Evolutionary conservation across 495 filamentous ascomycete species (phyloP).

Genomic region (Chaetomidium leptoderma): DNA sequence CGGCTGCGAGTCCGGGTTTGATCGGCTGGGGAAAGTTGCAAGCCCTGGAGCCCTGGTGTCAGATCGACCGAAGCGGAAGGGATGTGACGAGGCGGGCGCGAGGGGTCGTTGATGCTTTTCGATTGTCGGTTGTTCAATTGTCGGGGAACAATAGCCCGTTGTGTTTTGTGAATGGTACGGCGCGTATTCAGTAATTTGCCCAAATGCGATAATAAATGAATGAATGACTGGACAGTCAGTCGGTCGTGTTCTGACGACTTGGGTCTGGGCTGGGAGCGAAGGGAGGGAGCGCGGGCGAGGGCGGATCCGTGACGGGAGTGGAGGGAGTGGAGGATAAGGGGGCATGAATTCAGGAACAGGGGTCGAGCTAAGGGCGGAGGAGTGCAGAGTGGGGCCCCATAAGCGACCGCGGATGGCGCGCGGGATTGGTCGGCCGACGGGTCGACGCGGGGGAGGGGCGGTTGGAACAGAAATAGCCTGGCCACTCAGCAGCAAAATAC

Average conservation of each 20-base stretch:
- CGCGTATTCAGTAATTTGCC: neutral
- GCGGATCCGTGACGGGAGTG: constrained; percentile 17
- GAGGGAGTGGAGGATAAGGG: constrained; percentile 15
- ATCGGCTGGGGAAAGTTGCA: constrained; percentile 29
- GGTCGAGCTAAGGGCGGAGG: neutral
- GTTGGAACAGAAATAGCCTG: neutral
- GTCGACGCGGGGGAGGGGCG: constrained; percentile 6
- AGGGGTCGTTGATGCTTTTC: neutral
- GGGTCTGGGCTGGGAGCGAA: constrained; percentile 7
- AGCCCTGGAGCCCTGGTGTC: constrained; percentile 22
- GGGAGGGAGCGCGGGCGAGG: constrained; percentile 13
- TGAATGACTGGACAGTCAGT: constrained; percentile 22
- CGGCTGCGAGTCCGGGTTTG: constrained; percentile 28
- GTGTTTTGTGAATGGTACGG: constrained; percentile 3
- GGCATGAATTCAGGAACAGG: neutral
- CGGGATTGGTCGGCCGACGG: constrained; percentile 6
- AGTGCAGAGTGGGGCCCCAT: neutral
- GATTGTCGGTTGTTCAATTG: constrained; percentile 17
- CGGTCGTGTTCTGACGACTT: constrained; percentile 2
- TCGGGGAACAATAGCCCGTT: constrained; percentile 15
- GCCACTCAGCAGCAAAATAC: neutral
- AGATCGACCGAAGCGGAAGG: constrained; percentile 24
- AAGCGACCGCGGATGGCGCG: neutral
- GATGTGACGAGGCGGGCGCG: constrained; percentile 20
- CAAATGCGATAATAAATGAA: constrained; percentile 13